A percentile compares a stretch with the other conserved stretches of the same genome.
phyloP scores from a whole-genome alignment of 352 stramenopile species.

The Pythium dissimile region DNA sequence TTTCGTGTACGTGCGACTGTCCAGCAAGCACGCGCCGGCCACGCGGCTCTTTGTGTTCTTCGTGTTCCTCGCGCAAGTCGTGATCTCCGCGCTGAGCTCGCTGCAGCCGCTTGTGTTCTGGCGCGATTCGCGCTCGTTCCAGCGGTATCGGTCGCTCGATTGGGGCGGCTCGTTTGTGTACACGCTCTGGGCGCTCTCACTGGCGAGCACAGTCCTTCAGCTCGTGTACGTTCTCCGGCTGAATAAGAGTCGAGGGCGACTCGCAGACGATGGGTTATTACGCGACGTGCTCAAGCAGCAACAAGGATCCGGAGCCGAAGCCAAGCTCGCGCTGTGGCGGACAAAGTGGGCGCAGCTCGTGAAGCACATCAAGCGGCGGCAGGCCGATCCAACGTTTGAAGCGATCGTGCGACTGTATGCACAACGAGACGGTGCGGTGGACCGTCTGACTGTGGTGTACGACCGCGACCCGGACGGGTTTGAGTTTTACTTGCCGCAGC shows the following conservation, averaged over 20 bases:
- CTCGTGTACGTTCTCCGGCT: constrained; percentile 75
- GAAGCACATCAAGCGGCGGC: constrained; percentile 57
- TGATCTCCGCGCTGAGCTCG: constrained; percentile 39
- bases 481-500: constrained; percentile 82
- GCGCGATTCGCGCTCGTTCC: constrained; percentile 49
- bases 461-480: constrained; percentile 62
- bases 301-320: constrained; percentile 32
- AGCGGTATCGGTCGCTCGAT: constrained; percentile 31
- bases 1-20: constrained; percentile 65
- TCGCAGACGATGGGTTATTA: constrained; percentile 62
- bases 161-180: constrained; percentile 61
- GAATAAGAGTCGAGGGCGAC: constrained; percentile 62
- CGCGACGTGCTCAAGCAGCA: constrained; percentile 46
- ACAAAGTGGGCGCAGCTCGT: constrained; percentile 78
- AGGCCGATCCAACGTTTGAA: constrained; percentile 73
- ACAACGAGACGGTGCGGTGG: constrained; percentile 64
- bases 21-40: constrained; percentile 67
- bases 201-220: constrained; percentile 55
- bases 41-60: constrained; percentile 80
- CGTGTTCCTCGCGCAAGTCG: constrained; percentile 56
- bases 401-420: constrained; percentile 82
- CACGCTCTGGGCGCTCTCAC: constrained; percentile 40
- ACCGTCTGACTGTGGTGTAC: constrained; percentile 45
- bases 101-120: constrained; percentile 67
- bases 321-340: constrained; percentile 49